These are phyloP conservation scores for Orbilia quercus DNA, from an alignment of 2,329 filamentous ascomycete species.

Conservation along the genomic window DNA sequence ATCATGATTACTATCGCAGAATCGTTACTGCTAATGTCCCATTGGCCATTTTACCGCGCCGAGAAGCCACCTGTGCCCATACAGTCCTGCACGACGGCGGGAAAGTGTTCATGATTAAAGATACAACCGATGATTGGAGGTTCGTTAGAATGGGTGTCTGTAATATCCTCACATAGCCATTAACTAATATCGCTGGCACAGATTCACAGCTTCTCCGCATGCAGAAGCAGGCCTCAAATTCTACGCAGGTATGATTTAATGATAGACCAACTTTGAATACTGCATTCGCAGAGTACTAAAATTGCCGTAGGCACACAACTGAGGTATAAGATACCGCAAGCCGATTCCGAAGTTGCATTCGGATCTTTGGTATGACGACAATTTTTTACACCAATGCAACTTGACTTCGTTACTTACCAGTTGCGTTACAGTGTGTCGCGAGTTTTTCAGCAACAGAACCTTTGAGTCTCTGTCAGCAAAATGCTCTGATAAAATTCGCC, in stretches of 20 bases:
- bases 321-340: slow-evolving; percentile 38
- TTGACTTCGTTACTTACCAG: background rate
- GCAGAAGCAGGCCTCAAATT: slow-evolving; percentile 61
- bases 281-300: slow-evolving; percentile 32
- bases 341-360: slow-evolving; percentile 37
- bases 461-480: slow-evolving; percentile 60
- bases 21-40: slow-evolving; percentile 64
- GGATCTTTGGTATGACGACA: slow-evolving; percentile 38
- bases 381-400: background rate
- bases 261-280: slow-evolving; percentile 60
- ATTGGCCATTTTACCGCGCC: slow-evolving; percentile 64
- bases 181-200: slow-evolving; percentile 61
- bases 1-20: slow-evolving; percentile 65
- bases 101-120: slow-evolving; percentile 64
- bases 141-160: slow-evolving; percentile 61
- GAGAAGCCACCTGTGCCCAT: slow-evolving; percentile 66
- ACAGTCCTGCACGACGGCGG: slow-evolving; percentile 63
- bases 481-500: slow-evolving; percentile 62
- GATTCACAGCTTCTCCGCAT: slow-evolving; percentile 55
- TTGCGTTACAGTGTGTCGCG: slow-evolving; percentile 27
- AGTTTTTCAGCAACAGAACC: slow-evolving; percentile 34
- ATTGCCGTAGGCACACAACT: slow-evolving; percentile 27
- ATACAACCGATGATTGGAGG: slow-evolving; percentile 66
- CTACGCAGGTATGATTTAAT: slow-evolving; percentile 61
- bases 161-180: background rate